Conservation (phyloP, 495 filamentous ascomycete species). For the Pseudevernia furfuracea region DNA sequence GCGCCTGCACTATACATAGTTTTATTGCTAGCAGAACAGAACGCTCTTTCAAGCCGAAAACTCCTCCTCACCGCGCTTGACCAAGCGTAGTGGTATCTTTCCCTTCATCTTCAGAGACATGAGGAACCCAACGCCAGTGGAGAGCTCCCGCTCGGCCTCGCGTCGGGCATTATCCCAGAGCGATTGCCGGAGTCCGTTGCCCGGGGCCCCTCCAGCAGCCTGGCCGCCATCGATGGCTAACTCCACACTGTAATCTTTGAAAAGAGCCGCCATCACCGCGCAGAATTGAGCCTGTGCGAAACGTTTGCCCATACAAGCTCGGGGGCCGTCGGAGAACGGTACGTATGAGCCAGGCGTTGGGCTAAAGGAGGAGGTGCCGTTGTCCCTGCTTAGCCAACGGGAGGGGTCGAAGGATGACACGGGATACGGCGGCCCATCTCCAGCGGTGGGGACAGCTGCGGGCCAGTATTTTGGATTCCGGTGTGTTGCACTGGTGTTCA, state of each 20-base stretch:
- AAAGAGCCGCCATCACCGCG: neutral
- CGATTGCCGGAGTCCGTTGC: neutral
- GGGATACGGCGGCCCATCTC: neutral
- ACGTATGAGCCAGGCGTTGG: neutral
- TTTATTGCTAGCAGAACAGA: too few species aligned
- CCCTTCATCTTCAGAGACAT: neutral
- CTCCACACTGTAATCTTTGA: constrained; percentile 1
- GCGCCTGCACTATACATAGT: too few species aligned
- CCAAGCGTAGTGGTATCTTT: neutral
- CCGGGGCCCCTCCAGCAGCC: neutral
- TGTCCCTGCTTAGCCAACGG: too few species aligned
- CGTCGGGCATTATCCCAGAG: neutral
- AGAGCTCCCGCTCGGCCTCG: neutral
- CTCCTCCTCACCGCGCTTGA: neutral
- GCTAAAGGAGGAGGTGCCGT: too few species aligned
- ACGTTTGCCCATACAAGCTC: neutral
- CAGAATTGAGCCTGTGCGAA: neutral
- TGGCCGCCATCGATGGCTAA: neutral
- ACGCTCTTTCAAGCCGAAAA: too few species aligned
- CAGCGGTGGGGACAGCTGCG: neutral
- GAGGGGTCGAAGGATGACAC: too few species aligned
- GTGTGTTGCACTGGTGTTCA: constrained; percentile 3
- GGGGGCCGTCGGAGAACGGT: constrained; percentile 1
- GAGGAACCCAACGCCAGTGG: neutral
- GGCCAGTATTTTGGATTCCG: neutral